Percentiles rank a stretch among this genome's conserved stretches.
Evolutionary conservation across 2,329 filamentous ascomycete genomes (phyloP).

Genomic region (Raffaelea arxii): DNA sequence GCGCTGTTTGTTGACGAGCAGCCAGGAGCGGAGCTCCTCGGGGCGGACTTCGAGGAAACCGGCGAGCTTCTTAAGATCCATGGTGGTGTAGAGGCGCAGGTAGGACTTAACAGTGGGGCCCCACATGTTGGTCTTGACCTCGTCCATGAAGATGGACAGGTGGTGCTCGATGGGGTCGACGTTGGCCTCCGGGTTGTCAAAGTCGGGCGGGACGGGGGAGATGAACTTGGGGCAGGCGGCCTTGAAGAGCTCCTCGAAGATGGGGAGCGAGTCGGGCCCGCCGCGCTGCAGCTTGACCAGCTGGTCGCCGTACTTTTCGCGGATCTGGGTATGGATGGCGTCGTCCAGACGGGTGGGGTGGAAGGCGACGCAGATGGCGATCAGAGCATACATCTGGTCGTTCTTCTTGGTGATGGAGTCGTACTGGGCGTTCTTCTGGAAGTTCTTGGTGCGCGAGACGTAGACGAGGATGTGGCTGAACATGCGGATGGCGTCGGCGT

Average conservation of each 20-base stretch:
- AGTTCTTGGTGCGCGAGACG: conserved; percentile 98
- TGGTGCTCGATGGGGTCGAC: conserved; percentile 97
- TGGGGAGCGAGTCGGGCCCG: conserved; percentile 85
- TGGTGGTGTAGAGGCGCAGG: conserved; percentile 97
- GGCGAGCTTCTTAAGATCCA: conserved; percentile 97
- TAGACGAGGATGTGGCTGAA: conserved; percentile 99
- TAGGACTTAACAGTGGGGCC: conserved; percentile 97
- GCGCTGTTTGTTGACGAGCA: conserved; percentile 97
- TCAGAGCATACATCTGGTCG: conserved; percentile 98
- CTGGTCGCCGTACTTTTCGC: conserved; percentile 99
- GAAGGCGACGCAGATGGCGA: conserved; percentile 98
- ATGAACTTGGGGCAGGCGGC: conserved; percentile 99
- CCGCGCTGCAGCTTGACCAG: conserved; percentile 93
- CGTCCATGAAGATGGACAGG: conserved; percentile 96
- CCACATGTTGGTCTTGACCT: conserved; percentile 99
- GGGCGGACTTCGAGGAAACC: conserved; percentile 94
- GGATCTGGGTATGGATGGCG: conserved; percentile 94
- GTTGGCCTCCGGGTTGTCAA: conserved; percentile 93
- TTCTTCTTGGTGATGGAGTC: conserved; percentile 99
- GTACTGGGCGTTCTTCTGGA: conserved; percentile 98
- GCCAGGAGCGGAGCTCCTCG: conserved; percentile 89
- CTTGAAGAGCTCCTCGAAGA: conserved; percentile 98
- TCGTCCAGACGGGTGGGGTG: conserved; percentile 95
- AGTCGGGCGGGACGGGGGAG: conserved; percentile 91
- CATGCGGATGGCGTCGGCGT: conserved; percentile 98